These are phyloP conservation scores for Venturia carpophila DNA, from an alignment of 2,329 filamentous ascomycete genomes.

Conservation along the genomic window DNA sequence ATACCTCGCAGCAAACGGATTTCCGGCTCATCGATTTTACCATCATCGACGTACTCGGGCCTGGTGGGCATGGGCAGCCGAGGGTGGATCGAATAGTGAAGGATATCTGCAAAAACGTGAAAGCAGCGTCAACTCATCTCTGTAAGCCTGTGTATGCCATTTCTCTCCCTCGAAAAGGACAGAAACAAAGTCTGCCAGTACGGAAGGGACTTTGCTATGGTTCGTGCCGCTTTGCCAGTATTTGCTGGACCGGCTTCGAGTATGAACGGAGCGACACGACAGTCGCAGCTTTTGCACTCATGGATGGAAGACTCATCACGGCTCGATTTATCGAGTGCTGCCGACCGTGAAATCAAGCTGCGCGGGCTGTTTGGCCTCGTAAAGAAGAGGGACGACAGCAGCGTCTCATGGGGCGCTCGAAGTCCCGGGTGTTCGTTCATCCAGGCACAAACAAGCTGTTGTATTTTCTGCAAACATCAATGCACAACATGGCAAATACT, in stretches of 20 bases:
- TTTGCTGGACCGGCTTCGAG: neutral
- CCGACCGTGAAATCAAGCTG: neutral
- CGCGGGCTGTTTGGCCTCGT: neutral
- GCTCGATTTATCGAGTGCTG: neutral
- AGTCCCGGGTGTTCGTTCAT: no score
- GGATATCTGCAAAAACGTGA: neutral
- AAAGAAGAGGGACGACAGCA: neutral
- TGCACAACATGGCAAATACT: neutral
- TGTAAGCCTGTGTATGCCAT: neutral
- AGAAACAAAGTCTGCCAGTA: neutral
- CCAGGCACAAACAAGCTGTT: no score
- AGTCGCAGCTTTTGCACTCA: neutral
- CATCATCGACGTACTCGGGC: neutral
- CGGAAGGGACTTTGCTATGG: no score
- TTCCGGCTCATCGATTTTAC: neutral
- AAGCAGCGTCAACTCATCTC: neutral
- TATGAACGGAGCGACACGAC: neutral
- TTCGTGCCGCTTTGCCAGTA: neutral
- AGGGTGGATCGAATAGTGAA: neutral
- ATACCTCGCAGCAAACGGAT: neutral
- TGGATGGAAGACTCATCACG: neutral
- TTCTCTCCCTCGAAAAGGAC: neutral
- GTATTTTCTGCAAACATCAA: neutral
- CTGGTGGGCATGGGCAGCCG: neutral
- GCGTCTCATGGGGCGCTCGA: neutral